Evolutionary conservation across 2,329 filamentous ascomycete genomes (phyloP), one percentile per base, ranked within the genome.

Genomic region (Cladosporium sp.): DNA sequence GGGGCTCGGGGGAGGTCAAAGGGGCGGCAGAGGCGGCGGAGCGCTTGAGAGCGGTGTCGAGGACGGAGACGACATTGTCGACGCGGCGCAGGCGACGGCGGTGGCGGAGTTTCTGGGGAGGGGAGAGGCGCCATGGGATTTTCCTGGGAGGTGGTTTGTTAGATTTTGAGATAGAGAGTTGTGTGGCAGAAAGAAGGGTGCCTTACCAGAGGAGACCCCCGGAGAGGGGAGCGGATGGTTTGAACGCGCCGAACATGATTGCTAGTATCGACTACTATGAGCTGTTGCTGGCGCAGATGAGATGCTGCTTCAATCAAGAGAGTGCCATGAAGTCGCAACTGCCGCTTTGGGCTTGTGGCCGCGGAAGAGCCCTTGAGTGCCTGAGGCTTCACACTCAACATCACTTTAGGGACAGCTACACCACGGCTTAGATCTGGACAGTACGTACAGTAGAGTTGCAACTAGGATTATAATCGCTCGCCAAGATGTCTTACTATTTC

Each of bases 401-500:
- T 41, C 42, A 47, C 45, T 49, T 51, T 42, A 38, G 45, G 39
- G 24, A 42, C 39, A 27, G 19, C 19, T 41, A 41, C 15, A 44
- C 29, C 34, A 24, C 30, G 8, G 49, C 41, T 43, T n/a, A 15
- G 32, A 22, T 9, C 37, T 5, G 11, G 37, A 22, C 8, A 22
- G 19, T 12, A 8, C 17, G 11, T 6, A 39, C 18, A 15, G 13
- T 36, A 34, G 2, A 36, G 13, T 39, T 39, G 37, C 36, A 39
- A 11, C 9, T 39, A n/a, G n/a, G 32, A 34, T 13, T 27, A 27
- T 17, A 18, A n/a, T 5, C n/a, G 5, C 37, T 20, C 4, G 29
- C 13, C 38, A 60, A 18, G 15, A 97, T 97, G 93, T 96, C 91
- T 54, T 99, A 97, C 79, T 96, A 96, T 77, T 97, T 99, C 73